These are phyloP conservation scores for Syncephalastrum contaminatum DNA, from an alignment of 371 early-diverging fungal species.

Conservation along the genomic window DNA sequence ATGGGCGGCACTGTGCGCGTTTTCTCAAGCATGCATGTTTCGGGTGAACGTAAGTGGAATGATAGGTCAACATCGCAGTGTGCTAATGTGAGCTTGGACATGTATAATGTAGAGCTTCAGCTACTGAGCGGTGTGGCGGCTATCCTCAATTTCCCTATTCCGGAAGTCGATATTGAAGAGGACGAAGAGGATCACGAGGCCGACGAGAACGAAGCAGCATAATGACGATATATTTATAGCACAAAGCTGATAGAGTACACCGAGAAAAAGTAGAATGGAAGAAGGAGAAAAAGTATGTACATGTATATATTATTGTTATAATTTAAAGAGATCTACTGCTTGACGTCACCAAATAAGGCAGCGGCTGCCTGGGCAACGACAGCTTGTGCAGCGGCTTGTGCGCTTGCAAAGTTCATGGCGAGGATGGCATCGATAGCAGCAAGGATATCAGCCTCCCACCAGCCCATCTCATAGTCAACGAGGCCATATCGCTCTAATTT, in stretches of 20 bases:
- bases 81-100: background rate
- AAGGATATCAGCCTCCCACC: conserved; percentile 80
- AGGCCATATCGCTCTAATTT: conserved; percentile 74
- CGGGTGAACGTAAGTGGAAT: conserved; percentile 84
- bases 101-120: conserved; percentile 62
- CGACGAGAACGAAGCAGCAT: conserved; percentile 8
- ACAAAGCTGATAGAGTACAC: background rate
- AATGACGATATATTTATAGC: too few relatives aligned
- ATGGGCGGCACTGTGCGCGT: conserved; percentile 82
- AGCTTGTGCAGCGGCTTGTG: conserved; percentile 47
- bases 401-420: conserved; percentile 49
- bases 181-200: conserved; percentile 36
- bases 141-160: conserved; percentile 81
- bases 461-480: conserved; percentile 86
- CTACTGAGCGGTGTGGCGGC: conserved; percentile 95
- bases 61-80: background rate
- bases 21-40: conserved; percentile 90
- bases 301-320: conserved; percentile 1
- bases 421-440: conserved; percentile 67
- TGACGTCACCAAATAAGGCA: conserved; percentile 41
- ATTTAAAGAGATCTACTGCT: conserved; percentile 9
- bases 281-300: background rate
- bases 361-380: conserved; percentile 50
- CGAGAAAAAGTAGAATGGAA: conserved; percentile 11
- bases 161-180: conserved; percentile 65